These are phyloP conservation scores for Dendrobium nobile DNA, from an alignment of 106 monocot species.

Conservation along the genomic window DNA sequence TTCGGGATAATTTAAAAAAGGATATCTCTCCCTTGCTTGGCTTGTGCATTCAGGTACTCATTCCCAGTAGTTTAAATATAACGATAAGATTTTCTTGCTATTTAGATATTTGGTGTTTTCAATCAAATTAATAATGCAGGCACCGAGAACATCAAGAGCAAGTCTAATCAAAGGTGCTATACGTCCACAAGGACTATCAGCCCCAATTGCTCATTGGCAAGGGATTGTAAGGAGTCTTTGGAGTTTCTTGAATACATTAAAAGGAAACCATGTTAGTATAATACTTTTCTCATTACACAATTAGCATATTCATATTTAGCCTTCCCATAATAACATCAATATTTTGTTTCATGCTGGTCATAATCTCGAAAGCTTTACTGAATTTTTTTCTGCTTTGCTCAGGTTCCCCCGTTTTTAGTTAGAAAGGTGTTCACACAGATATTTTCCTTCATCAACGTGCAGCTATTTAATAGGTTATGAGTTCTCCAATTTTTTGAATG, in stretches of 20 bases:
- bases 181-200: conserved; percentile 65
- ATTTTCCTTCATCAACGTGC: conserved; percentile 97
- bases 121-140: conserved; percentile 28
- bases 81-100: background rate
- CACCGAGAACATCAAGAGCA: conserved; percentile 87
- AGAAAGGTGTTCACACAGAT: conserved; percentile 97
- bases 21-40: conserved; percentile 96
- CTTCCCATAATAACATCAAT: no score
- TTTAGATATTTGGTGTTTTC: background rate
- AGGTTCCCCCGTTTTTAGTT: conserved; percentile 97
- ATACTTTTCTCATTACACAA: background rate
- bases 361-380: background rate
- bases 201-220: conserved; percentile 98
- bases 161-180: conserved; percentile 74
- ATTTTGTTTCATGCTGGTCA: background rate
- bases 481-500: background rate
- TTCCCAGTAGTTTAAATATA: background rate
- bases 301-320: background rate
- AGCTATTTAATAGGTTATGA: conserved; percentile 88
- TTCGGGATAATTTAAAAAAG: conserved; percentile 97
- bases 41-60: conserved; percentile 83
- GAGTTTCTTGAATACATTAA: conserved; percentile 77
- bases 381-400: conserved; percentile 6
- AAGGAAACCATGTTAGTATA: conserved; percentile 83
- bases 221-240: conserved; percentile 84